Percentiles rank a stretch among this genome's conserved stretches.
phyloP scores from a whole-genome alignment of 345 rosid genomes.

The Pugionium cornutum region DNA sequence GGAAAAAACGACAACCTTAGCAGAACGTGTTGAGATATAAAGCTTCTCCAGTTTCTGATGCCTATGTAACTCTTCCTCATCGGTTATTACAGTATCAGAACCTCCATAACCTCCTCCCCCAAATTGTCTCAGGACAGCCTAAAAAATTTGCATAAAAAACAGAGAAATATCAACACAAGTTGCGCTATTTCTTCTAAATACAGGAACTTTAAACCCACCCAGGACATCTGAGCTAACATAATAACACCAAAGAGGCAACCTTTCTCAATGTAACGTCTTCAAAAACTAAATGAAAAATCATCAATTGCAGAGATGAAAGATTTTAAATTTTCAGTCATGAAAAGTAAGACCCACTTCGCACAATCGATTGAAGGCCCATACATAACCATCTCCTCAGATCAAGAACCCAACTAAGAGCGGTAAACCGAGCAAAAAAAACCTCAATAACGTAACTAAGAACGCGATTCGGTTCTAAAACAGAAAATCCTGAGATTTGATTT shows the following conservation, averaged over 20 bases:
- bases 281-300: not conserved
- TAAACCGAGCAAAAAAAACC: not conserved
- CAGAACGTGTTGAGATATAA: constrained; percentile 84
- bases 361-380: not conserved
- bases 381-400: not conserved
- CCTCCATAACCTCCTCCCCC: constrained; percentile 89
- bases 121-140: constrained; percentile 96
- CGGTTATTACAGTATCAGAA: constrained; percentile 63
- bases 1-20: constrained; percentile 59
- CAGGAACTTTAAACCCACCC: not conserved
- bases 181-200: not conserved
- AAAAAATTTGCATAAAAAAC: constrained; percentile 13
- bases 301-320: not conserved
- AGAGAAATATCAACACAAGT: constrained; percentile 22
- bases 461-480: not conserved
- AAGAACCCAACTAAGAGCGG: not conserved
- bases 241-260: not conserved
- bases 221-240: not conserved
- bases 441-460: not conserved
- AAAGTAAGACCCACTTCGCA: constrained; percentile 5
- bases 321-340: not conserved
- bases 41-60: constrained; percentile 94
- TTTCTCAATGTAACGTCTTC: constrained; percentile 1
- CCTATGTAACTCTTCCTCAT: constrained; percentile 69
- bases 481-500: constrained; percentile 12